These are phyloP conservation scores for Botrytis pseudocinerea DNA, from an alignment of 2,329 filamentous ascomycete genomes.

Conservation along the genomic window DNA sequence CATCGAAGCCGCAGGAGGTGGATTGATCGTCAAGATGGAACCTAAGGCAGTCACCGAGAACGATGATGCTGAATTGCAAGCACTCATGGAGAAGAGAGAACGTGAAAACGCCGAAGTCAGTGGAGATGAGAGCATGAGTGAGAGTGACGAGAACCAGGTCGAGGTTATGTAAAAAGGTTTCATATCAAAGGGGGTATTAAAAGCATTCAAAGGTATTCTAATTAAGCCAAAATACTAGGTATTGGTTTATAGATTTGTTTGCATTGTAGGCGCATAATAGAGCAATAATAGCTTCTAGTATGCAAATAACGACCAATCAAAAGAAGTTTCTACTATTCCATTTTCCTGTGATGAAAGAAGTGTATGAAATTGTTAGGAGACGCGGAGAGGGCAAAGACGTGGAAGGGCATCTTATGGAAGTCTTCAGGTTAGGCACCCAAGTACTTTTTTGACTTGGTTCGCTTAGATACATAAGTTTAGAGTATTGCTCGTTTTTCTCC, in stretches of 20 bases:
- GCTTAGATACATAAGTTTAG: background rate
- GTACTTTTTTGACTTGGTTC: background rate
- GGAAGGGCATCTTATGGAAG: background rate
- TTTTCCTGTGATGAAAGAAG: background rate
- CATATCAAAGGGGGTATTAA: slow-evolving; percentile 27
- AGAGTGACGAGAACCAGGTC: slow-evolving; percentile 85
- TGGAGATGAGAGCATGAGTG: slow-evolving; percentile 93
- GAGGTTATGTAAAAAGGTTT: slow-evolving; percentile 47
- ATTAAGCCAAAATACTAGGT: slow-evolving; percentile 8
- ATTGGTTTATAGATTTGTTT: slow-evolving; percentile 27
- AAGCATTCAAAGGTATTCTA: slow-evolving; percentile 34
- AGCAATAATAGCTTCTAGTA: slow-evolving; percentile 9
- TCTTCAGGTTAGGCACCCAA: background rate
- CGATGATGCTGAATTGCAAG: slow-evolving; percentile 94
- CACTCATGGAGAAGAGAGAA: slow-evolving; percentile 98
- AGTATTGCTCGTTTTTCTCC: background rate
- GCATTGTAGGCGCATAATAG: slow-evolving; percentile 40
- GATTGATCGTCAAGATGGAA: slow-evolving; percentile 92
- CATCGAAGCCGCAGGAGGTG: slow-evolving; percentile 77
- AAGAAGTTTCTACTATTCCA: background rate
- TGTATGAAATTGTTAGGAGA: background rate
- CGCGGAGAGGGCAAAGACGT: background rate
- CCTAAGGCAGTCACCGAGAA: slow-evolving; percentile 99
- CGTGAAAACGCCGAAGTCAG: slow-evolving; percentile 97
- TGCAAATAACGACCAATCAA: slow-evolving; percentile 18